Percentiles rank a stretch among this genome's conserved stretches.
phyloP scores from a whole-genome alignment of 208 protist species.

The Sergeia podlipaevii region DNA sequence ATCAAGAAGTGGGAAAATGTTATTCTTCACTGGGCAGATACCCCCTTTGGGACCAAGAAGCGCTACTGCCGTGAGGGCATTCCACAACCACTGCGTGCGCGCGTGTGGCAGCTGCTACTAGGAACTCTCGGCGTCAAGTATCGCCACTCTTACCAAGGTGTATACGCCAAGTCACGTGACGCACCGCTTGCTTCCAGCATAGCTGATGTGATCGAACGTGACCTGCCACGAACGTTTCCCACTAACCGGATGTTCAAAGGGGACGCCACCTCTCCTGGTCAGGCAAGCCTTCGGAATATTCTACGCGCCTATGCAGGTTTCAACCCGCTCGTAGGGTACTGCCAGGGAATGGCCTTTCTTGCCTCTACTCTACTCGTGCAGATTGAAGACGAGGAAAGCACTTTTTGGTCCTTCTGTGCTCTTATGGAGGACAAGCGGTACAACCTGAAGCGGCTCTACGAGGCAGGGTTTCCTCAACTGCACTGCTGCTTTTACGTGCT shows the following conservation, averaged over 20 bases:
- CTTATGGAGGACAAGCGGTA: constrained; percentile 78
- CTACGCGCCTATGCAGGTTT: constrained; percentile 77
- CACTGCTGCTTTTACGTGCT: constrained; percentile 67
- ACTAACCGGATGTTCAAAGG: constrained; percentile 68
- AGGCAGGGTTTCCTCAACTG: constrained; percentile 73
- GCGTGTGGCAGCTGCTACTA: constrained; percentile 73
- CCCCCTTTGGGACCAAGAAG: constrained; percentile 29
- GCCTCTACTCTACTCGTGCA: constrained; percentile 77
- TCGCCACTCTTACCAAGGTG: constrained; percentile 5
- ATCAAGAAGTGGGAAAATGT: constrained; percentile 26
- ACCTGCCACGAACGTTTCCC: constrained; percentile 86
- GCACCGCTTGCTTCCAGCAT: constrained; percentile 23
- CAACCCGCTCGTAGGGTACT: constrained; percentile 78
- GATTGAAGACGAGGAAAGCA: constrained; percentile 74
- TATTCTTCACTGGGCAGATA: constrained; percentile 27
- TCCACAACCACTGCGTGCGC: constrained; percentile 40
- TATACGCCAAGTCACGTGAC: constrained; percentile 28
- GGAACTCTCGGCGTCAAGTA: constrained; percentile 20
- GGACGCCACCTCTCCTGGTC: constrained; percentile 23
- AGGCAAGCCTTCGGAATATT: constrained; percentile 62
- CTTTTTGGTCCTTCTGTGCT: constrained; percentile 82
- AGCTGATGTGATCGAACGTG: constrained; percentile 69
- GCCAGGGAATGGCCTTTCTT: constrained; percentile 92
- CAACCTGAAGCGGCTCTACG: constrained; percentile 54
- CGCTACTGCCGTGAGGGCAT: constrained; percentile 68